Conservation (phyloP, 345 rosid species). For the Rhodamnia rubescens region DNA sequence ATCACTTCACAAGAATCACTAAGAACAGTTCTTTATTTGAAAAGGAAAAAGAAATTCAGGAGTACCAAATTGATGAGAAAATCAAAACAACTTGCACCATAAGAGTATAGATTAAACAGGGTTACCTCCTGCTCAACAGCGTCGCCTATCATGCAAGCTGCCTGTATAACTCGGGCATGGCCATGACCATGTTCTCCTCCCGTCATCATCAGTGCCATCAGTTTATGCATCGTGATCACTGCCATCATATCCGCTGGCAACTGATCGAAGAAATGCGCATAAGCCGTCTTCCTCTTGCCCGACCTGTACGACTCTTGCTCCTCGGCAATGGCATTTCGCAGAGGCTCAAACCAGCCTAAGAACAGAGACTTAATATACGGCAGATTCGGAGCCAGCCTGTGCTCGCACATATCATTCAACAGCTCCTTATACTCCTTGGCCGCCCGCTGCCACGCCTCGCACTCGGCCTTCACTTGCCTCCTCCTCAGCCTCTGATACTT, state of each 20-base stretch:
- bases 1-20: background rate
- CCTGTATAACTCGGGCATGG: slow-evolving; percentile 46
- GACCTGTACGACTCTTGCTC: slow-evolving; percentile 56
- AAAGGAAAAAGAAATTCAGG: background rate
- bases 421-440: slow-evolving; percentile 78
- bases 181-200: slow-evolving; percentile 59
- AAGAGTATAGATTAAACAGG: background rate
- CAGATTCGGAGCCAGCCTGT: slow-evolving; percentile 82
- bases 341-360: slow-evolving; percentile 96
- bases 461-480: slow-evolving; percentile 87
- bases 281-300: slow-evolving; percentile 39
- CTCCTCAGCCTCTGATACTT: slow-evolving; percentile 39
- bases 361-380: slow-evolving; percentile 88
- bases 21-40: background rate
- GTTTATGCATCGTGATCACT: slow-evolving; percentile 91
- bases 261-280: slow-evolving; percentile 50
- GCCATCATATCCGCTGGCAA: slow-evolving; percentile 90
- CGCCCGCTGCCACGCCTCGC: slow-evolving; percentile 91
- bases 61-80: background rate
- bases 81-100: background rate
- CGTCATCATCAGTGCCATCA: slow-evolving; percentile 65
- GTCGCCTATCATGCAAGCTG: slow-evolving; percentile 69
- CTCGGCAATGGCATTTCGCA: slow-evolving; percentile 50
- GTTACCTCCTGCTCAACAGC: slow-evolving; percentile 95
- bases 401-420: slow-evolving; percentile 81